Base-by-base conservation (phyloP, 148 eudicot species). In the Vaccinium darrowii region DNA sequence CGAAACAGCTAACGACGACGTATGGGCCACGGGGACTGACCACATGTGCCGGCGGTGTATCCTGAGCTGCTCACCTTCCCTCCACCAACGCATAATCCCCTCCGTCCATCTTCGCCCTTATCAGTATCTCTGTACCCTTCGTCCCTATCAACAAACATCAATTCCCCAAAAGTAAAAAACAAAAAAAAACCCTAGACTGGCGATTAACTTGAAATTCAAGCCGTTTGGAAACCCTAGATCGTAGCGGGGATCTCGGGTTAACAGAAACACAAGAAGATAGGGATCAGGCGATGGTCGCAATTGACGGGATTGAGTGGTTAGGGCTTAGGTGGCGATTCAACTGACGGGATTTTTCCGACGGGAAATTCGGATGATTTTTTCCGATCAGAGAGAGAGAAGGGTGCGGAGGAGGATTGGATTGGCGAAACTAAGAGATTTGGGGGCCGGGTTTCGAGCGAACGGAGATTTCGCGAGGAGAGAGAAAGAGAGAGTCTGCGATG, bases 31-130 rank as follows among this genome's bases (percentile, higher is more conserved):
- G 15, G 49, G 85, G 88, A 86, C 86, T 57, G 90, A 82, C 86
- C 84, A 85, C 90, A 88, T 85, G 88, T 85, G 90, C 90, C 90
- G 86, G 67, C 78, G 51, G 74, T 72, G 80, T 49, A 50, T 69
- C 84, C 76, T 23, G 56, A 16, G 82, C 72, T 65, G 30, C 79
- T 86, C 84, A 81, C 72, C 87, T 67, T 63, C 81, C 85, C 75
- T 33, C 71, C 72, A 3, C 25, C 30, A 67, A 78, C 60, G 83
- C 84, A 83, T 88, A 83, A 83, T 76, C 72, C 23, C 72, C 84
- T 14, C 63, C 78, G 57, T 65, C 84, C 88, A 85, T 80, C 84
- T 25, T 33, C 74, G 74, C 43, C 74, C 18, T 16, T 1, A 3
- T n/a, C 69, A 25, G 69, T n/a, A n/a, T 2, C 43, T 39, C 39